A percentile compares a stretch with the other conserved stretches of the same genome.
phyloP scores from a whole-genome alignment of 2,329 filamentous ascomycete genomes.

The Alternaria triticimaculans region DNA sequence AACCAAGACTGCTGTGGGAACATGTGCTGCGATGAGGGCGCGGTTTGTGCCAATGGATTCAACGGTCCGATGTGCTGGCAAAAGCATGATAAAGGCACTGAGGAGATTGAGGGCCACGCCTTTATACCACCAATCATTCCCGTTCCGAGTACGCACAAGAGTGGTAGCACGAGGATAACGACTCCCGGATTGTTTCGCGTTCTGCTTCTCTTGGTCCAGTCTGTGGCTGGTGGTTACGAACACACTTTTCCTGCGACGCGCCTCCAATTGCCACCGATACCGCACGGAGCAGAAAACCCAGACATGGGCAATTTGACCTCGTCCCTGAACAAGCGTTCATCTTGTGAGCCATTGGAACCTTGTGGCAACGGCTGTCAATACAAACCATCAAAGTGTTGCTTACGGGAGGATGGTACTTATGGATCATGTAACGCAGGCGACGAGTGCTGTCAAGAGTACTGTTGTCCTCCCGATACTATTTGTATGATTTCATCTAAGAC shows the following conservation, averaged over 20 bases:
- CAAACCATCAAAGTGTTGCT: background rate
- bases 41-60: background rate
- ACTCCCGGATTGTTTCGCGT: background rate
- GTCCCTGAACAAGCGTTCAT: background rate
- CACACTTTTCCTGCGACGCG: background rate
- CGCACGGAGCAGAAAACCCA: background rate
- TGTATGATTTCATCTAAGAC: background rate
- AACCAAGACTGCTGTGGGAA: slow-evolving; percentile 4
- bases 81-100: background rate
- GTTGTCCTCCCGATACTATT: background rate
- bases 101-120: background rate
- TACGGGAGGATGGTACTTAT: background rate
- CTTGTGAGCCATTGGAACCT: background rate
- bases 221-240: background rate
- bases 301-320: background rate
- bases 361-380: background rate
- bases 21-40: slow-evolving; percentile 7
- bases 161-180: background rate
- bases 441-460: background rate
- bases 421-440: background rate
- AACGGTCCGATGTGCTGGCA: background rate
- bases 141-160: background rate
- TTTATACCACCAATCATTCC: background rate
- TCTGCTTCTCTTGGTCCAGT: background rate
- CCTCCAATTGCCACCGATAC: background rate